These are phyloP conservation scores for Selaginella moellendorffii DNA, from an alignment of 75 land plant species.

Conservation along the genomic window DNA sequence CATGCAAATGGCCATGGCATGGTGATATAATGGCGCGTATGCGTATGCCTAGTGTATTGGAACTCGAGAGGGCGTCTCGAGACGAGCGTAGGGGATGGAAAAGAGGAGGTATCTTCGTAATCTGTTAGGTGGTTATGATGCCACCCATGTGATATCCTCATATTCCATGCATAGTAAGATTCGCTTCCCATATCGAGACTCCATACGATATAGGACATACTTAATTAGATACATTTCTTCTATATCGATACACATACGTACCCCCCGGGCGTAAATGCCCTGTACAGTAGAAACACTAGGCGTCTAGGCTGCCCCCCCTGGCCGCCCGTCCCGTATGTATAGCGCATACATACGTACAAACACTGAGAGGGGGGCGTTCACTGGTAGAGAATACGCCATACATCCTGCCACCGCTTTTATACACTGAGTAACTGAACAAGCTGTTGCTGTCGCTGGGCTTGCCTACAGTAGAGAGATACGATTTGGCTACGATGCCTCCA, in stretches of 20 bases:
- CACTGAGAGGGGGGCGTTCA: not conserved
- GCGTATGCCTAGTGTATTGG: not conserved
- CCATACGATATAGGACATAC: not conserved
- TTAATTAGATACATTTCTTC: not conserved
- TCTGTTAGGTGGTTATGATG: not conserved
- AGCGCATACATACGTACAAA: not conserved
- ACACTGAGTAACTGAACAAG: not conserved
- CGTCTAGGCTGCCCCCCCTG: no score
- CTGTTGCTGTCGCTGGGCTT: not conserved
- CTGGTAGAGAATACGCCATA: not conserved
- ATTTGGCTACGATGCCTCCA: not conserved
- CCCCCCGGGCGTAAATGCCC: not conserved
- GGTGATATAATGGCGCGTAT: not conserved
- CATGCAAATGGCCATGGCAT: not conserved
- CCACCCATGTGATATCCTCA: constrained; percentile 1
- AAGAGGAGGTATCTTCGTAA: no score
- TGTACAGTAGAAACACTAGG: not conserved
- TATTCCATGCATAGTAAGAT: not conserved
- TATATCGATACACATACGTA: not conserved
- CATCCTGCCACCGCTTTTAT: not conserved
- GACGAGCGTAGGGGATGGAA: not conserved
- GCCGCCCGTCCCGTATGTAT: not conserved
- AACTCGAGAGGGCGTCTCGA: not conserved
- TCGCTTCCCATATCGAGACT: not conserved
- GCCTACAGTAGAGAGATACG: no score